Evolutionary conservation across 2,329 filamentous ascomycete genomes (phyloP).

Genomic region (Aspergillus sp.): DNA sequence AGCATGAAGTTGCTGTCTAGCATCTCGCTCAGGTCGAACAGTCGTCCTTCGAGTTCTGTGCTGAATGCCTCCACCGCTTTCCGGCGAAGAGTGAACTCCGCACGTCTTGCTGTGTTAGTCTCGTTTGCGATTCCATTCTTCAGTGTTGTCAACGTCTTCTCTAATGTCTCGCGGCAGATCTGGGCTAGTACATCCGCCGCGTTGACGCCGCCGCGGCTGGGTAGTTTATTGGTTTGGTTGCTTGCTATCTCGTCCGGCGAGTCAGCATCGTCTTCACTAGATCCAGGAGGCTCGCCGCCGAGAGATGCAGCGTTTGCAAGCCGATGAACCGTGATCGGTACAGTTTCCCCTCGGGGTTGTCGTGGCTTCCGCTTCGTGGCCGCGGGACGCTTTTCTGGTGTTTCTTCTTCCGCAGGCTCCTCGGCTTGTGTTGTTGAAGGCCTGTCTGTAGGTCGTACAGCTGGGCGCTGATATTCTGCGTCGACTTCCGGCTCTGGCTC

Average conservation of each 20-base stretch:
- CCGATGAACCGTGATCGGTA: conserved; percentile 44
- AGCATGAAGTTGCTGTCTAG: conserved; percentile 52
- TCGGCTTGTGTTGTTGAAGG: conserved; percentile 10
- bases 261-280: conserved; percentile 28
- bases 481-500: conserved; percentile 1
- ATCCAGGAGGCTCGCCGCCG: conserved; percentile 19
- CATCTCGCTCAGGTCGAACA: conserved; percentile 54
- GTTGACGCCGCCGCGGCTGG: conserved; percentile 47
- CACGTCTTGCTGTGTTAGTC: conserved; percentile 37
- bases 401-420: conserved; percentile 10
- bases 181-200: conserved; percentile 53
- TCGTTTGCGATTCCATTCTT: conserved; percentile 42
- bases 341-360: conserved; percentile 36
- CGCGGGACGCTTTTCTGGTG: conserved; percentile 13
- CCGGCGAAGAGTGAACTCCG: conserved; percentile 45
- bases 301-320: conserved; percentile 37
- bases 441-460: conserved; percentile 11
- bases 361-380: conserved; percentile 23
- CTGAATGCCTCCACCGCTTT: conserved; percentile 51
- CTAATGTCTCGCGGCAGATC: conserved; percentile 51
- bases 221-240: conserved; percentile 36
- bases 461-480: conserved; percentile 10
- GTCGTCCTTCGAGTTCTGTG: conserved; percentile 47
- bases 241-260: conserved; percentile 32
- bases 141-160: conserved; percentile 46